Base-by-base conservation (phyloP, 179 eudicot genomes). In the Silene coronaria region DNA sequence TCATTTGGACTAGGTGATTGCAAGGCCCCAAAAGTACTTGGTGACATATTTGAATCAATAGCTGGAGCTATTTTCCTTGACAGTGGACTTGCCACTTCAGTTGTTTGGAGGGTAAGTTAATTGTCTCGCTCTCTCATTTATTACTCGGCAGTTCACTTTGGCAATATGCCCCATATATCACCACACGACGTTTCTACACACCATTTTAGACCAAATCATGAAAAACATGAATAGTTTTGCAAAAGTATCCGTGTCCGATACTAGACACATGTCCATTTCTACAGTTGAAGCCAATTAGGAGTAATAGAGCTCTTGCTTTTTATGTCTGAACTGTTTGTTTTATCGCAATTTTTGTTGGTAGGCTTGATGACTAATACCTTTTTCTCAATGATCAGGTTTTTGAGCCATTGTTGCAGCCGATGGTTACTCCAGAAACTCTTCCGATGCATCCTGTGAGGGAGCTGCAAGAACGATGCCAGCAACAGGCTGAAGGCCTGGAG, bases 371-470 rank as follows among this genome's bases (percentile, higher is more conserved):
- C 61, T 36, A 66, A 57, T n/a, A 32, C 75, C n/a, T 22, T 23
- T 24, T 22, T 32, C 19, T 51, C 10, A 60, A 36, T 66, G 48
- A 77, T 42, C 84, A 94, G 98, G 97, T 90, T 19, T 96, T 96
- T 67, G 89, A 96, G 86, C 99, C 99, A 26, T 83, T 96, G 80
- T 74, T 96, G 88, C 86, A 96, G 79, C 99, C 99, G 42, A 93
- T 96, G 91, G 98, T 96, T 71, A 96, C 99, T 65, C 99, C 98
- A 28, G 99, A 96, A 77, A 96, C 99, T 22, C 94, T 96, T 71
- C 99, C 99, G 2, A 96, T 96, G 99, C 99, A 96, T 77, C 99
- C 99, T 17, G 99, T 96, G 70, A 84, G 99, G 73, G 99, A 96
- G 83, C 87, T 96, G 74, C 98, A 96, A 83, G 99, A 96, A 78